Evolutionary conservation across 129 eudicot species (phyloP).

Genomic region (Flaveria bidentis): DNA sequence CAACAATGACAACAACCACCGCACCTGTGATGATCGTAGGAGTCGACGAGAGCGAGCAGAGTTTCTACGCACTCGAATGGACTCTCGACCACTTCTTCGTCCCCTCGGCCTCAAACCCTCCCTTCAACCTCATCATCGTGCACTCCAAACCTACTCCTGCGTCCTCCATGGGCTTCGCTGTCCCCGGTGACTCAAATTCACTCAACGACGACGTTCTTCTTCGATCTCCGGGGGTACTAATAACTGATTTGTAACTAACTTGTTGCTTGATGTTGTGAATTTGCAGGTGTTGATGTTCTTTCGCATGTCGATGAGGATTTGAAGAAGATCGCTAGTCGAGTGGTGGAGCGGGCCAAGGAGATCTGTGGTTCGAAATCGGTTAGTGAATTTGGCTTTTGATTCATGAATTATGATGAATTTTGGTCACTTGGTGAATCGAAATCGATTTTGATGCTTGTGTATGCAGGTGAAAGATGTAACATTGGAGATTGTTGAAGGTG

Average conservation of each 20-base stretch:
- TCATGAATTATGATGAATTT: neutral
- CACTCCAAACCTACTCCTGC: constrained; percentile 67
- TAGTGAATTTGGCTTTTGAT: neutral
- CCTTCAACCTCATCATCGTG: constrained; percentile 55
- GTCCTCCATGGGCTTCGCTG: constrained; percentile 57
- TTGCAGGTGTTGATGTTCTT: constrained; percentile 66
- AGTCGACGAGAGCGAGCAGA: constrained; percentile 78
- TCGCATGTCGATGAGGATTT: constrained; percentile 64
- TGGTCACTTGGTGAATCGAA: neutral
- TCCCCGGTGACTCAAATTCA: constrained; percentile 22
- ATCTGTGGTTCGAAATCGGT: constrained; percentile 64
- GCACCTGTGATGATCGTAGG: constrained; percentile 78
- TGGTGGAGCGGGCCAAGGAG: constrained; percentile 63
- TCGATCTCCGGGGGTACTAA: neutral
- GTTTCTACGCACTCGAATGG: constrained; percentile 80
- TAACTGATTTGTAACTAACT: neutral
- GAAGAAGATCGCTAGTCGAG: constrained; percentile 74
- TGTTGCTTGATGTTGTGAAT: neutral
- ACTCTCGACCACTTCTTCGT: constrained; percentile 58
- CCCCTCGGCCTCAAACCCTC: constrained; percentile 38
- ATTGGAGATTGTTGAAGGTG: constrained; percentile 70
- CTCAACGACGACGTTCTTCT: neutral
- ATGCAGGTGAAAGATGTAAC: constrained; percentile 61
- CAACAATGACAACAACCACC: constrained; percentile 32
- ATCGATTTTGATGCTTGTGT: neutral